These are phyloP conservation scores for Coemansia sp. DNA, from an alignment of 192 early-diverging fungal genomes.

Conservation along the genomic window DNA sequence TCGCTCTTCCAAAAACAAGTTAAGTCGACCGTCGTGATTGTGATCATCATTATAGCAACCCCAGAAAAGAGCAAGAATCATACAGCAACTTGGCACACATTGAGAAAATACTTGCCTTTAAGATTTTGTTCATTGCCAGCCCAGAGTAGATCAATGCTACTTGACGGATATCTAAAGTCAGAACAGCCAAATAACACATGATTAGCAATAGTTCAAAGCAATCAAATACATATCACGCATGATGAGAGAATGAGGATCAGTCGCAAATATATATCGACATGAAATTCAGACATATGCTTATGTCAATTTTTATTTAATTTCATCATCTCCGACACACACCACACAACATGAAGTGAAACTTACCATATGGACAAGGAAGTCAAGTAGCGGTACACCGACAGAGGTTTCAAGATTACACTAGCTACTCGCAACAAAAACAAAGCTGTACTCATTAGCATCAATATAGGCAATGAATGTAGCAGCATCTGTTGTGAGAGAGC, in stretches of 20 bases:
- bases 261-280: slow-evolving; percentile 39
- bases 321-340: slow-evolving; percentile 28
- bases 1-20: slow-evolving; percentile 52
- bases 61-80: background rate
- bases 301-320: slow-evolving; percentile 30
- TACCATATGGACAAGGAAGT: background rate
- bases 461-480: background rate
- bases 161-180: background rate
- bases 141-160: background rate
- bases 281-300: slow-evolving; percentile 58
- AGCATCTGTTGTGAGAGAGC: background rate
- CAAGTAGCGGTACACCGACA: background rate
- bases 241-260: slow-evolving; percentile 21
- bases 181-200: background rate
- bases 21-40: slow-evolving; percentile 57
- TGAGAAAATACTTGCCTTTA: slow-evolving; percentile 25
- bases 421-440: slow-evolving; percentile 1
- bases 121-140: background rate
- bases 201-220: background rate
- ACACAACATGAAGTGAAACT: background rate
- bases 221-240: background rate
- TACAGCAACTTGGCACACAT: background rate
- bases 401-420: background rate
- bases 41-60: slow-evolving; percentile 41
- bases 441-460: background rate